Evolutionary conservation across 371 early-diverging fungal species (phyloP).

Genomic region (Batkoa obscura): DNA sequence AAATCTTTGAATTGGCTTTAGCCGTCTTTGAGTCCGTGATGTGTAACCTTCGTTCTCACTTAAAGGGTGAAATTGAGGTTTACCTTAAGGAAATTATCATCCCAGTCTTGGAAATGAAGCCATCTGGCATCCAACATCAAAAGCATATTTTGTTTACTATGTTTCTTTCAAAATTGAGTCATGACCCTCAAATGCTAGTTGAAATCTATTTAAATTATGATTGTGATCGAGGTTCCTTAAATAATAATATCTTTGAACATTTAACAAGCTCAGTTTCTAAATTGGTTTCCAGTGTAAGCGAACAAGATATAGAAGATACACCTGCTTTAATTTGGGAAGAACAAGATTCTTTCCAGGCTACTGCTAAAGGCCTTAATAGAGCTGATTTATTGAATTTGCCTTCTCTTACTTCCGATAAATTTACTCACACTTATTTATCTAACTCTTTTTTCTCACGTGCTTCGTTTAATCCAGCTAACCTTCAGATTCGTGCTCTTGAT

Average conservation of each 20-base stretch:
- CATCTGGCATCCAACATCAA: constrained; percentile 17
- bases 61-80: constrained; percentile 59
- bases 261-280: neutral
- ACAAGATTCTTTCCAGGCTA: constrained; percentile 12
- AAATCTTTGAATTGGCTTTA: constrained; percentile 64
- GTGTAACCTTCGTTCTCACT: constrained; percentile 35
- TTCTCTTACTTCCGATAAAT: neutral
- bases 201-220: constrained; percentile 95
- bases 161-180: constrained; percentile 25
- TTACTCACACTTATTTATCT: neutral
- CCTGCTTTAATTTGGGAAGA: constrained; percentile 27
- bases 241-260: constrained; percentile 3
- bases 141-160: constrained; percentile 24
- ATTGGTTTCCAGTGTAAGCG: constrained; percentile 42
- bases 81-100: constrained; percentile 50
- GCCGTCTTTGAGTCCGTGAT: constrained; percentile 62
- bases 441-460: constrained; percentile 4
- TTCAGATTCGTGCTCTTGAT: constrained; percentile 16
- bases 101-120: constrained; percentile 43
- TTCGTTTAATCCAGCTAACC: constrained; percentile 16
- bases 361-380: constrained; percentile 10
- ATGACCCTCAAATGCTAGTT: constrained; percentile 71
- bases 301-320: constrained; percentile 47
- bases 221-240: constrained; percentile 29
- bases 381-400: neutral